Conservation (phyloP, 2,329 filamentous ascomycete species). For the Exophiala mesophila region DNA sequence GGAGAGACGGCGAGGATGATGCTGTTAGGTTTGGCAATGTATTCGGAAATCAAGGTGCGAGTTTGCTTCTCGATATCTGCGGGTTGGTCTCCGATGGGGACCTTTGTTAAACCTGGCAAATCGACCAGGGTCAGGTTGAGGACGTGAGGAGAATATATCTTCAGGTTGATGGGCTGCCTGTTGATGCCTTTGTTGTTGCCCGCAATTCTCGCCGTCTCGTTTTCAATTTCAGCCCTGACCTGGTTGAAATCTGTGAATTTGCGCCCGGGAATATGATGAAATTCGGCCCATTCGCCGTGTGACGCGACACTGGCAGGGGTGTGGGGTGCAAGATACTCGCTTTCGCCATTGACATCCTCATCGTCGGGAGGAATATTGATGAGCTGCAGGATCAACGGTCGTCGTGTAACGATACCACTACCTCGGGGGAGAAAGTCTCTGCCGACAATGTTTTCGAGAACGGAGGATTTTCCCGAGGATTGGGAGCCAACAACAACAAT, state of each 20-base stretch:
- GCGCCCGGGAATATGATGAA: conserved; percentile 87
- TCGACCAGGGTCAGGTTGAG: conserved; percentile 95
- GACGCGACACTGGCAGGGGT: conserved; percentile 67
- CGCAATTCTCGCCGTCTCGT: conserved; percentile 88
- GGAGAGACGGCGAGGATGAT: conserved; percentile 95
- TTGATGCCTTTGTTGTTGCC: conserved; percentile 99
- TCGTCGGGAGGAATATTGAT: conserved; percentile 76
- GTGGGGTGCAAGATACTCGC: conserved; percentile 66
- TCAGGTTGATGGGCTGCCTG: conserved; percentile 93
- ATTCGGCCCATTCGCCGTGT: conserved; percentile 82
- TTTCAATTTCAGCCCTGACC: conserved; percentile 95
- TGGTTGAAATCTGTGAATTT: conserved; percentile 87
- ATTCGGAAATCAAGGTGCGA: conserved; percentile 90
- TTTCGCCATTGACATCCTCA: conserved; percentile 56
- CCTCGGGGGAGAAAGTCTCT: conserved; percentile 94
- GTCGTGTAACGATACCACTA: conserved; percentile 90
- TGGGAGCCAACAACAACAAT: conserved; percentile 99
- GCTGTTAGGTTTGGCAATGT: conserved; percentile 98
- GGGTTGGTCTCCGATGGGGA: conserved; percentile 95
- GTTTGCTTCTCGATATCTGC: conserved; percentile 99
- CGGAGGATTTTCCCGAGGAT: conserved; percentile 96
- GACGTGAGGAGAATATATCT: conserved; percentile 96
- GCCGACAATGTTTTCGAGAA: conserved; percentile 97
- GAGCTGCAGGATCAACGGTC: conserved; percentile 92
- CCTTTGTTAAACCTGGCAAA: conserved; percentile 92